Evolutionary conservation across 2,329 filamentous ascomycete species (phyloP).

Genomic region (Botrytis deweyae): DNA sequence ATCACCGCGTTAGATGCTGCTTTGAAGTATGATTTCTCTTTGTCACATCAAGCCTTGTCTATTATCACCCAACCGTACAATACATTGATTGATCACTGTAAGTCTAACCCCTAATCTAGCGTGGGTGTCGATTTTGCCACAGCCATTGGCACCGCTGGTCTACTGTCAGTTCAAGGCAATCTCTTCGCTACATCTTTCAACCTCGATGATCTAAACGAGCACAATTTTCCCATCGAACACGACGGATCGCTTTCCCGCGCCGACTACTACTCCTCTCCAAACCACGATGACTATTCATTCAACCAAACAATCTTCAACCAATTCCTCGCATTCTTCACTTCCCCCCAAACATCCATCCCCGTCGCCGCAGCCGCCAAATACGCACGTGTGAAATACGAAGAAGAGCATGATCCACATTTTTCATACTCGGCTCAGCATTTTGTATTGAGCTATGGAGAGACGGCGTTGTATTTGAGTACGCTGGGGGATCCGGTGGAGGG

Average conservation of each 20-base stretch:
- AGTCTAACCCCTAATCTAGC: slow-evolving; percentile 36
- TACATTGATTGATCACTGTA: neutral
- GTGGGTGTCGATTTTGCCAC: slow-evolving; percentile 38
- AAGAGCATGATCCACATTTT: neutral
- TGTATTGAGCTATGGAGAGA: neutral
- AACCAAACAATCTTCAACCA: slow-evolving; percentile 7
- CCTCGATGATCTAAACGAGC: slow-evolving; percentile 30
- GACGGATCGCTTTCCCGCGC: slow-evolving; percentile 40
- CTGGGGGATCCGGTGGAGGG: slow-evolving; percentile 1
- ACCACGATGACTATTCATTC: neutral
- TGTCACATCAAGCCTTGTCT: no score
- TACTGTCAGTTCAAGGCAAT: slow-evolving; percentile 29
- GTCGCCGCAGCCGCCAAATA: neutral
- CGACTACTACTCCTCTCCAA: slow-evolving; percentile 35
- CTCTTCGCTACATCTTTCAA: slow-evolving; percentile 30
- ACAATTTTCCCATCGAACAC: slow-evolving; percentile 43
- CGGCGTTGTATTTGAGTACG: neutral
- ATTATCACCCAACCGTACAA: neutral
- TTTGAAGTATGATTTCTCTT: neutral
- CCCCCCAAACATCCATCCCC: neutral
- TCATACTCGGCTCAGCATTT: neutral
- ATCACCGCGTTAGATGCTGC: neutral
- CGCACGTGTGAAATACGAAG: neutral
- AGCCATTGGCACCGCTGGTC: slow-evolving; percentile 32
- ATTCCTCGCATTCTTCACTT: neutral